Conservation (phyloP, 129 eudicot species). For the Artemisia annua region DNA sequence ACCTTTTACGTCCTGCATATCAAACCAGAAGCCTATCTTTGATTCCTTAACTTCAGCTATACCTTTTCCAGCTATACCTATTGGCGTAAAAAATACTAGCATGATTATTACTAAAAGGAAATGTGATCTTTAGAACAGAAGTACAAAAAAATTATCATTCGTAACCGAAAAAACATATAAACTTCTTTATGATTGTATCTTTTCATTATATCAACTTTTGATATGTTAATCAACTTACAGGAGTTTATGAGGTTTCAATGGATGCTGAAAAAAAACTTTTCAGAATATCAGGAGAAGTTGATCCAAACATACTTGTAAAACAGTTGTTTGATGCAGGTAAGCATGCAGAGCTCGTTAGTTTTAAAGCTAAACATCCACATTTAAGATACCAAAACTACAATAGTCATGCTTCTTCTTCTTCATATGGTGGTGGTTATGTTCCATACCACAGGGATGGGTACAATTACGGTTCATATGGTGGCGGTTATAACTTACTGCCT, state of each 20-base stretch:
- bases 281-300: not conserved
- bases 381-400: not conserved
- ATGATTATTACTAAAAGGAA: too few species aligned
- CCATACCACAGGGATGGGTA: not conserved
- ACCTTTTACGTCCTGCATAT: too few species aligned
- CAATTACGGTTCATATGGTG: not conserved
- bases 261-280: not conserved
- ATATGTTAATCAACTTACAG: not conserved
- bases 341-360: not conserved
- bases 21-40: too few species aligned
- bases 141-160: too few species aligned
- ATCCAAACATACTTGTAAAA: constrained; percentile 2
- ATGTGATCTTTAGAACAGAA: too few species aligned
- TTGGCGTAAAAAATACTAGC: too few species aligned
- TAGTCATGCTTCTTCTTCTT: not conserved
- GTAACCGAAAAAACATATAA: too few species aligned
- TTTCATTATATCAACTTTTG: not conserved
- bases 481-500: not conserved
- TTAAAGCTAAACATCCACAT: not conserved
- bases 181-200: too few species aligned
- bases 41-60: too few species aligned
- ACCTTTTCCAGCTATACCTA: too few species aligned
- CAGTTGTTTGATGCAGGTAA: not conserved
- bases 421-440: not conserved
- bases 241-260: not conserved